Evolutionary conservation across 805 yeast genomes (phyloP).

Genomic region (Candida ortonii): DNA sequence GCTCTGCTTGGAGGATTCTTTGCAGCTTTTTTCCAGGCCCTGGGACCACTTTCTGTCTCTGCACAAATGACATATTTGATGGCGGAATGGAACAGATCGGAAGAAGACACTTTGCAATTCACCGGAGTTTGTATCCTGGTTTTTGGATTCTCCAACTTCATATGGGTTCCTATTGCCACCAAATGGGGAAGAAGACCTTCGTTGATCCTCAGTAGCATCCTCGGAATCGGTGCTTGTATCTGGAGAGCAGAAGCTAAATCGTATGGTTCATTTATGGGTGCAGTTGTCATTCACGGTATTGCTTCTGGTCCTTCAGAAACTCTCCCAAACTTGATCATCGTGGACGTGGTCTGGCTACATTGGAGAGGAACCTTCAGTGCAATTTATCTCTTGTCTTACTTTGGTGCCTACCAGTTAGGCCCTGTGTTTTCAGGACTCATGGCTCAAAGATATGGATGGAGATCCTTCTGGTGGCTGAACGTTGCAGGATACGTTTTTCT

Average conservation of each 20-base stretch:
- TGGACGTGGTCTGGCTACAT: constrained; percentile 16
- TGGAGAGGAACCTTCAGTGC: constrained; percentile 17
- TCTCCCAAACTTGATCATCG: constrained; percentile 18
- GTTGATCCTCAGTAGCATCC: constrained; percentile 10
- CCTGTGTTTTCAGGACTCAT: constrained; percentile 19
- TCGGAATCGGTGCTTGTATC: constrained; percentile 17
- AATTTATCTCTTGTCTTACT: constrained; percentile 13
- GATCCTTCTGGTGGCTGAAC: constrained; percentile 18
- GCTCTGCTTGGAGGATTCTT: constrained; percentile 7
- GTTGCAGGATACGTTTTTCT: constrained; percentile 16
- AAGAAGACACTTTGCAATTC: constrained; percentile 13
- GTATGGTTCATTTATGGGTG: constrained; percentile 17
- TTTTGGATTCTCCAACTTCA: constrained; percentile 18
- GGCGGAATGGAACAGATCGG: constrained; percentile 17
- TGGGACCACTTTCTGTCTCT: constrained; percentile 18
- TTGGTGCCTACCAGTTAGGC: constrained; percentile 18
- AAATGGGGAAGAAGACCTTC: constrained; percentile 18
- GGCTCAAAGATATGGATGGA: constrained; percentile 19
- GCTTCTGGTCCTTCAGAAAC: constrained; percentile 22
- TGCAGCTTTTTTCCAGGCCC: constrained; percentile 17
- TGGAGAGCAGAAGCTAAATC: constrained; percentile 19
- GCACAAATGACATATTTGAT: constrained; percentile 15
- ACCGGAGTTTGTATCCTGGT: constrained; percentile 18
- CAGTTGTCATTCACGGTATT: constrained; percentile 17
- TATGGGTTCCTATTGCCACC: constrained; percentile 18